Conservation (phyloP, 129 eudicot species). For the Pseudognaphalium luteoalbum region DNA sequence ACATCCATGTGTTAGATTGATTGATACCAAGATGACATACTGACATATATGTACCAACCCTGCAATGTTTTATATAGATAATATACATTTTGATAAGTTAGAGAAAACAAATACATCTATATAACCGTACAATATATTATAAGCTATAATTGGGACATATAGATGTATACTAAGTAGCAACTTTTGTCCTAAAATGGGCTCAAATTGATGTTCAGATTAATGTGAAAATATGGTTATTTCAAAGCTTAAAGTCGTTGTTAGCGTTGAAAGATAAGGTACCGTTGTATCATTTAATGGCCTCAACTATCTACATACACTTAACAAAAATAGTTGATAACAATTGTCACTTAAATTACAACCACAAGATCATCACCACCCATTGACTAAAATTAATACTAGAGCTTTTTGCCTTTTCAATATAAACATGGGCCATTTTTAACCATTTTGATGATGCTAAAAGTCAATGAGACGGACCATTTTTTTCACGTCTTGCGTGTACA, state of each 20-base stretch:
- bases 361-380: background rate
- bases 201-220: constrained; percentile 1
- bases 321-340: constrained; percentile 12
- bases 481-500: constrained; percentile 15
- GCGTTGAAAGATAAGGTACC: constrained; percentile 17
- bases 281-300: background rate
- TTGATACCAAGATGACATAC: background rate
- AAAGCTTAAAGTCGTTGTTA: background rate
- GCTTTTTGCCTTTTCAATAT: constrained; percentile 17
- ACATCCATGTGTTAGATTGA: background rate
- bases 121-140: no score
- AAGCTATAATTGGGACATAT: background rate
- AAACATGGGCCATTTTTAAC: constrained; percentile 20
- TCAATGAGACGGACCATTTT: background rate
- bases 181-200: background rate
- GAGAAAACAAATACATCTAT: no score
- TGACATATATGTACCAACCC: no score
- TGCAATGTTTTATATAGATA: no score
- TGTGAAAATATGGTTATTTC: background rate
- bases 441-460: background rate
- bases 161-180: no score
- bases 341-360: constrained; percentile 21
- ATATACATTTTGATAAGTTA: no score
- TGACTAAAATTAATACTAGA: background rate
- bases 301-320: background rate